Conservation (phyloP, 768 basidiomycete genomes). For the Podaxis sp. region DNA sequence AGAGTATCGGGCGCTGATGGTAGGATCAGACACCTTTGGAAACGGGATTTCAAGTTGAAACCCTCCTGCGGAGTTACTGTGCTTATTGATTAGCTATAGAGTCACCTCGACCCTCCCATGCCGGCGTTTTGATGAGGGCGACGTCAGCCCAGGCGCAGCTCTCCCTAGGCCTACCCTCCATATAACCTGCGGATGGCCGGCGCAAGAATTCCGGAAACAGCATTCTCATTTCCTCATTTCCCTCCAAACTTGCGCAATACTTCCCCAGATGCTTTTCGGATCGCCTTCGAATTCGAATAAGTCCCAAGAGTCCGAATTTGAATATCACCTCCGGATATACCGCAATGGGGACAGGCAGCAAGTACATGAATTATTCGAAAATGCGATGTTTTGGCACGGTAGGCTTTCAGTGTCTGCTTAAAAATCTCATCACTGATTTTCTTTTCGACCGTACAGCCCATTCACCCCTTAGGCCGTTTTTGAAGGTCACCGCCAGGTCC, state of each 20-base stretch:
- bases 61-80: no score
- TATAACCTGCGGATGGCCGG: background rate
- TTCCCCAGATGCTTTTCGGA: background rate
- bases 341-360: background rate
- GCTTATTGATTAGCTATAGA: no score
- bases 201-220: background rate
- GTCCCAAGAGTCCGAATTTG: background rate
- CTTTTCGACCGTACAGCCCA: background rate
- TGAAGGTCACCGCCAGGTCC: background rate
- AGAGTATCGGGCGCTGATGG: no score
- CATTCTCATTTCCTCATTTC: background rate
- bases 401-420: background rate
- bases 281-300: background rate
- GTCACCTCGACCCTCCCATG: background rate
- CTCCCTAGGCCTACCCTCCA: background rate
- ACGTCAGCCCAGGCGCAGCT: background rate
- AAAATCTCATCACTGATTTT: background rate
- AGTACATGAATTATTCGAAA: background rate
- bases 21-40: no score
- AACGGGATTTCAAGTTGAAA: no score
- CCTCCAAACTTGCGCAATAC: background rate
- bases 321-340: constrained; percentile 6
- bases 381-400: constrained; percentile 6
- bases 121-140: background rate
- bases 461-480: background rate